Percentiles rank a stretch among this genome's conserved stretches.
Conservation (phyloP, 106 monocot species). For the Chionographis japonica region DNA sequence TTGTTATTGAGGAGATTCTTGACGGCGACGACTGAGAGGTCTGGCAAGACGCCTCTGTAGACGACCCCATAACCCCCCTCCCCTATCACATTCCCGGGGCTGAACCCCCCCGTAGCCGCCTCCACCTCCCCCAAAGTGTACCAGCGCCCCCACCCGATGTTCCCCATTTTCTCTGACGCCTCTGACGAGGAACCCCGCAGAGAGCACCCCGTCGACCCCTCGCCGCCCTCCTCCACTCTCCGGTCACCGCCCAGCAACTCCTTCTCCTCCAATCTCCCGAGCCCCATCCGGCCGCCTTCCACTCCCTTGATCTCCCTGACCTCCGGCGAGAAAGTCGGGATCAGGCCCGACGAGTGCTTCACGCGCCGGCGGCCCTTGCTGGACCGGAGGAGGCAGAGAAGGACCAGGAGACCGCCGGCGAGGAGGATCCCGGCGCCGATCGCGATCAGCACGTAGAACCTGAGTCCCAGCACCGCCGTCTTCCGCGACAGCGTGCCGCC, state of each 20-base stretch:
- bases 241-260: background rate
- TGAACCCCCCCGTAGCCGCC: slow-evolving; percentile 55
- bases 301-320: slow-evolving; percentile 1
- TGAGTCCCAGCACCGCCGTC: slow-evolving; percentile 28
- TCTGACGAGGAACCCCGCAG: slow-evolving; percentile 8
- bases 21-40: slow-evolving; percentile 65
- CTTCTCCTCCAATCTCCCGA: slow-evolving; percentile 1
- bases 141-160: slow-evolving; percentile 80
- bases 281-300: slow-evolving; percentile 3
- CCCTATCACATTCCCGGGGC: slow-evolving; percentile 63
- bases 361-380: background rate
- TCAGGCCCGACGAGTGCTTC: slow-evolving; percentile 11
- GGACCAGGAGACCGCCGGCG: background rate
- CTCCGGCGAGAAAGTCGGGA: background rate
- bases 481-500: slow-evolving; percentile 5
- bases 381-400: slow-evolving; percentile 14
- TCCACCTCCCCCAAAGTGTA: slow-evolving; percentile 63
- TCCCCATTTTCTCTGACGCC: slow-evolving; percentile 17
- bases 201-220: slow-evolving; percentile 9
- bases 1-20: slow-evolving; percentile 85
- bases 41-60: slow-evolving; percentile 62
- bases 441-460: slow-evolving; percentile 19
- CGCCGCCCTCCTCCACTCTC: background rate
- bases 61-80: slow-evolving; percentile 88
- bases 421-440: slow-evolving; percentile 20